phyloP scores from a whole-genome alignment of 352 stramenopile species.

The Globisporangium paddicum region DNA sequence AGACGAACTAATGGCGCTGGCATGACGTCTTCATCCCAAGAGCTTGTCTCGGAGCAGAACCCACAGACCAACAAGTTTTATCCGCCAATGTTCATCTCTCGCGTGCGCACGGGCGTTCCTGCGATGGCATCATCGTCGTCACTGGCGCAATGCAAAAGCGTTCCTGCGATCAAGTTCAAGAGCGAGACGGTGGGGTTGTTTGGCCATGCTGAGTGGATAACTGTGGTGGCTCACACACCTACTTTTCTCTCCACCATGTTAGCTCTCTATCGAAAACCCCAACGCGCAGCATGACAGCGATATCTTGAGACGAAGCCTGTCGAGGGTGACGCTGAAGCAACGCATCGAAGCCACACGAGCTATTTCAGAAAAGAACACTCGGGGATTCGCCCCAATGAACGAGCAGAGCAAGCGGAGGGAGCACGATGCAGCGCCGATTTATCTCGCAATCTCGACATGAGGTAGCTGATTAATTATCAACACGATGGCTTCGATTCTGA shows the following conservation, averaged over 20 bases:
- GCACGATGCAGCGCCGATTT: slow-evolving; percentile 25
- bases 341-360: slow-evolving; percentile 24
- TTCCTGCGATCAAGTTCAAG: slow-evolving; percentile 15
- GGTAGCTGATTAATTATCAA: slow-evolving; percentile 1
- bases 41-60: slow-evolving; percentile 31
- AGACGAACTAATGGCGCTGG: slow-evolving; percentile 18
- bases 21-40: slow-evolving; percentile 31
- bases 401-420: slow-evolving; percentile 5
- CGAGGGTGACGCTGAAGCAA: slow-evolving; percentile 47
- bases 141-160: slow-evolving; percentile 17
- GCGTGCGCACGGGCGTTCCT: slow-evolving; percentile 23
- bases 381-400: neutral
- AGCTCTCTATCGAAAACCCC: slow-evolving; percentile 2
- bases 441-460: slow-evolving; percentile 65
- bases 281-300: slow-evolving; percentile 30
- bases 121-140: neutral
- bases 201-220: neutral
- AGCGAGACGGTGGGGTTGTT: neutral
- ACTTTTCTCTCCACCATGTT: neutral
- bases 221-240: neutral
- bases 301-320: slow-evolving; percentile 55
- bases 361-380: neutral
- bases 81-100: slow-evolving; percentile 42
- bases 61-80: slow-evolving; percentile 49
- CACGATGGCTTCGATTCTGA: neutral